These are phyloP conservation scores for Trematosphaeria pertusa DNA, from an alignment of 2,329 filamentous ascomycete genomes.

Conservation along the genomic window DNA sequence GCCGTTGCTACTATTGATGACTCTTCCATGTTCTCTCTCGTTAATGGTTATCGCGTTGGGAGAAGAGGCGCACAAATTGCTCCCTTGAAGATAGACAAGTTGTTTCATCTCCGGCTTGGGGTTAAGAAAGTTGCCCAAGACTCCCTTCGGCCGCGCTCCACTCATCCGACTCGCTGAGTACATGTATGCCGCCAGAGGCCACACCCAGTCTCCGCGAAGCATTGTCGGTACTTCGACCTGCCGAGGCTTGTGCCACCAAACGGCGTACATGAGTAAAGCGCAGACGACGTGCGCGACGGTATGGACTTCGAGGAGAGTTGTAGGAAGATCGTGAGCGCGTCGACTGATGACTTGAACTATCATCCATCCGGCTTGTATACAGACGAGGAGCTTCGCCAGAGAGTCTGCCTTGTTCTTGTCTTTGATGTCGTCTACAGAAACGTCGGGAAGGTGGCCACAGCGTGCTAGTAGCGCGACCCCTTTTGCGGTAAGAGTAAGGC, in stretches of 20 bases:
- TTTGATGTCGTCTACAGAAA: slow-evolving; percentile 16
- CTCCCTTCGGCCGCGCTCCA: slow-evolving; percentile 6
- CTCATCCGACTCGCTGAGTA: slow-evolving; percentile 18
- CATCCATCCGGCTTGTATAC: slow-evolving; percentile 33
- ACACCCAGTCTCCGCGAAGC: slow-evolving; percentile 19
- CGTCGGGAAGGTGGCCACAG: slow-evolving; percentile 12
- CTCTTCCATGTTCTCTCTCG: not conserved
- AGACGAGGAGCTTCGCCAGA: slow-evolving; percentile 23
- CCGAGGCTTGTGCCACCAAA: slow-evolving; percentile 39
- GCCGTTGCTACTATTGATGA: not conserved
- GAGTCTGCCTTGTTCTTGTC: slow-evolving; percentile 27
- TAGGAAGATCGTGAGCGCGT: slow-evolving; percentile 14
- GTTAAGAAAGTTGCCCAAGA: slow-evolving; percentile 4
- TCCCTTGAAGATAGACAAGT: slow-evolving; percentile 4
- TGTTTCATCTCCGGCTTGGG: slow-evolving; percentile 7
- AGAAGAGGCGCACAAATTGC: too few relatives aligned
- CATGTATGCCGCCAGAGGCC: slow-evolving; percentile 25
- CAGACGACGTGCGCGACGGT: slow-evolving; percentile 59
- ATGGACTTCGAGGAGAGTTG: slow-evolving; percentile 66
- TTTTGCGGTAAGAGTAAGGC: slow-evolving; percentile 12
- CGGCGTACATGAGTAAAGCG: slow-evolving; percentile 32
- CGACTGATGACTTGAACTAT: slow-evolving; percentile 29
- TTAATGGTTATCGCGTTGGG: too few relatives aligned
- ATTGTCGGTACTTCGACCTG: slow-evolving; percentile 16
- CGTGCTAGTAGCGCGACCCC: slow-evolving; percentile 10